phyloP scores from a whole-genome alignment of 495 filamentous ascomycete genomes.

The Neurospora sp. region DNA sequence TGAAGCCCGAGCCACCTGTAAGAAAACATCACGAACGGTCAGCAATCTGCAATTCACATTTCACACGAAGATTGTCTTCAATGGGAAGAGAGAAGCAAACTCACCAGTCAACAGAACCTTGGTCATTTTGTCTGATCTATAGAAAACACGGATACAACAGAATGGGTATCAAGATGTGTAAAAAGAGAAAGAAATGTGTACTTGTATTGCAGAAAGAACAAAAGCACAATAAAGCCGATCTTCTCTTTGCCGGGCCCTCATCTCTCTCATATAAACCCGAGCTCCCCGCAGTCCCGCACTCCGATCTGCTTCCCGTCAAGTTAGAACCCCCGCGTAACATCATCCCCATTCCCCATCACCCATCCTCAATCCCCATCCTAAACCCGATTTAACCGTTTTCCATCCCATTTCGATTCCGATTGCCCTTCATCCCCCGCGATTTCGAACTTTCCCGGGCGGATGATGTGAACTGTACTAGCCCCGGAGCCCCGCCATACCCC shows the following conservation, averaged over 20 bases:
- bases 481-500: background rate
- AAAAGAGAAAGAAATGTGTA: background rate
- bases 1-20: slow-evolving; percentile 40
- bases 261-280: background rate
- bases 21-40: background rate
- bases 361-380: background rate
- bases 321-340: background rate
- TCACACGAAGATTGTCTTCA: background rate
- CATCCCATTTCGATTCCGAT: background rate
- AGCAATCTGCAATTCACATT: background rate
- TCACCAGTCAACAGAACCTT: slow-evolving; percentile 50
- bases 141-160: background rate
- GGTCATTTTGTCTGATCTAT: slow-evolving; percentile 34
- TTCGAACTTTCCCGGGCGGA: background rate
- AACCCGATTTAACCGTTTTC: background rate
- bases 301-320: background rate
- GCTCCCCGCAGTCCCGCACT: background rate
- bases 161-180: background rate
- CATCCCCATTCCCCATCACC: background rate
- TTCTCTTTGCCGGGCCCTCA: too few species aligned
- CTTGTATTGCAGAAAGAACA: background rate
- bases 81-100: slow-evolving; percentile 3
- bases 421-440: background rate
- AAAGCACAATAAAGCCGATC: too few species aligned
- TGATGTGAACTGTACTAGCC: background rate